These are phyloP conservation scores for Amanita jacksonii DNA, from an alignment of 768 basidiomycete genomes.

Conservation along the genomic window DNA sequence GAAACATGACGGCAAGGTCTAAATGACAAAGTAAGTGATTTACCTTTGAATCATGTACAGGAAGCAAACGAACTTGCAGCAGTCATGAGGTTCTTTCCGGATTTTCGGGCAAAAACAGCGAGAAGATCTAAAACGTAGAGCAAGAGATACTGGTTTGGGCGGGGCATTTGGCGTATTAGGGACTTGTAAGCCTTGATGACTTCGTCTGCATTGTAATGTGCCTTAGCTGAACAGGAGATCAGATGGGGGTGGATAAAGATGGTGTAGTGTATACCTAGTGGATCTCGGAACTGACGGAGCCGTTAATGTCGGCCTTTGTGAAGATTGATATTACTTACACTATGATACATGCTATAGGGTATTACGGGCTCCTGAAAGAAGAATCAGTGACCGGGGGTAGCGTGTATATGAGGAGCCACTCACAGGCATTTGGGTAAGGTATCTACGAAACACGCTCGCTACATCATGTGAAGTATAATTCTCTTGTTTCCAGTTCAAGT, in stretches of 20 bases:
- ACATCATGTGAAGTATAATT: slow-evolving; percentile 93
- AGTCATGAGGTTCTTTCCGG: slow-evolving; percentile 92
- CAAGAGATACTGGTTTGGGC: slow-evolving; percentile 89
- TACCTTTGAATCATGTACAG: background rate
- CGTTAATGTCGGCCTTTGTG: slow-evolving; percentile 11
- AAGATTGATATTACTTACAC: slow-evolving; percentile 41
- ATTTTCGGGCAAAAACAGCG: slow-evolving; percentile 88
- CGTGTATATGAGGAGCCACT: slow-evolving; percentile 17
- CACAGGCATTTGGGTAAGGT: slow-evolving; percentile 94
- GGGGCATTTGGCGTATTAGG: slow-evolving; percentile 78
- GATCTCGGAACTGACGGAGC: slow-evolving; percentile 60
- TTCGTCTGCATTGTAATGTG: slow-evolving; percentile 59
- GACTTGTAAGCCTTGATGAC: slow-evolving; percentile 74
- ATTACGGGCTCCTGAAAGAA: slow-evolving; percentile 80
- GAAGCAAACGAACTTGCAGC: slow-evolving; percentile 62
- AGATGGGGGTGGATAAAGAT: slow-evolving; percentile 12
- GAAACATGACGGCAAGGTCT: slow-evolving; percentile 97
- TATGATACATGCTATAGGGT: slow-evolving; percentile 81
- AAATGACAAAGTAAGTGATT: slow-evolving; percentile 6
- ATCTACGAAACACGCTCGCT: slow-evolving; percentile 91
- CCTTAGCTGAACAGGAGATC: slow-evolving; percentile 38
- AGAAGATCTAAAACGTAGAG: slow-evolving; percentile 94
- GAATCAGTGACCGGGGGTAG: slow-evolving; percentile 6
- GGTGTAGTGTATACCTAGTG: slow-evolving; percentile 38
- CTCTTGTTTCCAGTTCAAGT: slow-evolving; percentile 81